Conservation (phyloP, 768 basidiomycete genomes). For the Hygrophoropsis aurantiaca region DNA sequence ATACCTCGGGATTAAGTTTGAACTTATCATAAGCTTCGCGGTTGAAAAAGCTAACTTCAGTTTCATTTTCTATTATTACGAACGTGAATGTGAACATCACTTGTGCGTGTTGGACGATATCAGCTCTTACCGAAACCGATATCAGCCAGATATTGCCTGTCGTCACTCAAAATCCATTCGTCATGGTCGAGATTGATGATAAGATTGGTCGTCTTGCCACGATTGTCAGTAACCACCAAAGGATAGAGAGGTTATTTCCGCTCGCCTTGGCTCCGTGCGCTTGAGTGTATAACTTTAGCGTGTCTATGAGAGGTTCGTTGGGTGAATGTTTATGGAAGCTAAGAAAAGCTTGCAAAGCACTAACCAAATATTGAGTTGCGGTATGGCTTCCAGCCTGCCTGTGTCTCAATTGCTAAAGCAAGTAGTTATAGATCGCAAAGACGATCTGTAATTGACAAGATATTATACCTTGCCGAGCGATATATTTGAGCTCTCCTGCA, state of each 20-base stretch:
- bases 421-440: slow-evolving; percentile 7
- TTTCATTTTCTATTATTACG: slow-evolving; percentile 77
- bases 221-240: not conserved
- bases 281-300: slow-evolving; percentile 89
- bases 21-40: slow-evolving; percentile 74
- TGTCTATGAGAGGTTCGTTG: slow-evolving; percentile 54
- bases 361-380: slow-evolving; percentile 67
- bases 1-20: slow-evolving; percentile 80
- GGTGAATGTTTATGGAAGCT: not conserved
- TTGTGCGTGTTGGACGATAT: not conserved
- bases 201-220: slow-evolving; percentile 83
- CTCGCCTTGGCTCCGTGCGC: slow-evolving; percentile 92
- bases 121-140: slow-evolving; percentile 71
- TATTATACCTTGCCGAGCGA: slow-evolving; percentile 59
- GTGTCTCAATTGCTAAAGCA: slow-evolving; percentile 63
- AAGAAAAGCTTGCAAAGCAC: slow-evolving; percentile 11
- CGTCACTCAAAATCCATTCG: slow-evolving; percentile 84
- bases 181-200: slow-evolving; percentile 98
- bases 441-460: not conserved
- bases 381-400: slow-evolving; percentile 89
- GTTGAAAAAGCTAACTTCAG: slow-evolving; percentile 92
- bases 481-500: slow-evolving; percentile 75
- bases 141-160: slow-evolving; percentile 60
- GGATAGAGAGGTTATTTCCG: not conserved
- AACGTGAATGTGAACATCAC: no score